These are phyloP conservation scores for Camellia sinensis DNA, from an alignment of 148 eudicot species.

Conservation along the genomic window DNA sequence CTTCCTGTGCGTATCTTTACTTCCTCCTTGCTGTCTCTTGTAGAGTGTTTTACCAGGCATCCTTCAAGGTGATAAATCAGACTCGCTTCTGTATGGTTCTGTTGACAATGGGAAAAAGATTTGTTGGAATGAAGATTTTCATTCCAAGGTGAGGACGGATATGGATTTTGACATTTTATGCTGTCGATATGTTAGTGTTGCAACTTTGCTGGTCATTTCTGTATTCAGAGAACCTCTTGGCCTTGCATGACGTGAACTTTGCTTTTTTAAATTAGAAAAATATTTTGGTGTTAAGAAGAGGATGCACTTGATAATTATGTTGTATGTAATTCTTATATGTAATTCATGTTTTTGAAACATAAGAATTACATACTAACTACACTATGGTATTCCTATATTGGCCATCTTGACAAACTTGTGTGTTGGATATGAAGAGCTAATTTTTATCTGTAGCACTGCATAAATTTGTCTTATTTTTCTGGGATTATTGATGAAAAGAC, in stretches of 20 bases:
- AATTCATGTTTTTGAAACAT: neutral
- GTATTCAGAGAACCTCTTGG: neutral
- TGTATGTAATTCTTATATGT: neutral
- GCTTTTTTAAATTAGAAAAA: neutral
- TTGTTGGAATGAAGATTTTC: constrained; percentile 97
- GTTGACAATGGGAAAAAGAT: constrained; percentile 99
- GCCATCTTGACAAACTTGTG: neutral
- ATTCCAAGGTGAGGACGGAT: constrained; percentile 62
- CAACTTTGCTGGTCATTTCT: neutral
- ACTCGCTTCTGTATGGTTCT: constrained; percentile 96
- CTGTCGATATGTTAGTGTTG: neutral
- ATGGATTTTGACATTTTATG: neutral
- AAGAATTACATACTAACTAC: neutral
- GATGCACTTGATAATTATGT: neutral
- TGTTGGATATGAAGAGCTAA: neutral
- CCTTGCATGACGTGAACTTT: neutral
- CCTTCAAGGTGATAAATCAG: constrained; percentile 98
- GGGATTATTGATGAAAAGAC: neutral
- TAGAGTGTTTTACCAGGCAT: constrained; percentile 99
- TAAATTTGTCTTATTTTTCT: neutral
- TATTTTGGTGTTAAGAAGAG: neutral
- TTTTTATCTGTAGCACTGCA: neutral
- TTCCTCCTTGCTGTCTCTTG: constrained; percentile 18
- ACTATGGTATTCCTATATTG: neutral
- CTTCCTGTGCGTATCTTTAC: neutral